Evolutionary conservation across 2,329 filamentous ascomycete genomes (phyloP), one percentile per base, ranked within the genome.

Genomic region (Talaromyces sp.): DNA sequence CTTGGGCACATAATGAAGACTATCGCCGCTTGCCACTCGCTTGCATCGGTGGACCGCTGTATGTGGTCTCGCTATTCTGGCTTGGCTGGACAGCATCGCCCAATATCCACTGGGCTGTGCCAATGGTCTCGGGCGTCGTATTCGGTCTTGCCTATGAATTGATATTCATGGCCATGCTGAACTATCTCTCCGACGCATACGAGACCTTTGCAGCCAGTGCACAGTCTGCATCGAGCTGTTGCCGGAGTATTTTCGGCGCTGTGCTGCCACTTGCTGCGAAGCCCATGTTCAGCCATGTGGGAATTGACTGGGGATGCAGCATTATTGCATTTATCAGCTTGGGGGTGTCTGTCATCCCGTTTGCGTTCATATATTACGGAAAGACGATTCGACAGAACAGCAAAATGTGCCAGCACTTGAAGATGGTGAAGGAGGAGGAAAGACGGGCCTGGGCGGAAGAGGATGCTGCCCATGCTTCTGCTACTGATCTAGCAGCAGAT

Each of bases 11-110:
- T 28, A 88, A 71, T 42, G 67, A 72, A 64, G 70, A 92, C 70
- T 89, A 85, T 70, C 82, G 85, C 2, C 84, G 89, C 1, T 78
- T 92, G 0, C 89, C 89, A 0, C 80, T 92, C 3, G 89, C 88
- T 3, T 88, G 84, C 69, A 66, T 91, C 28, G 89, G 87, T 1
- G 88, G 89, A 0, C 88, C 88, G 0, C 75, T 90, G 47, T 71
- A 68, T 57, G 70, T 70, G 2, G 60, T 71, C 81, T 84, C 5
- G 79, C 84, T 60, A 77, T 87, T 51, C 70, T 83, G 53, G 87
- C 66, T 73, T 11, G 73, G 72, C 44, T 74, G 72, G 72, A 74
- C 68, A 51, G 67, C 73, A n/a, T 65, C 62, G 2, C 49, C 67
- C 0, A 68, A 69, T 59, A 71, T 73, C 19, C 73, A 73, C 60